A percentile compares a stretch with the other conserved stretches of the same genome.
Evolutionary conservation across 352 stramenopile genomes (phyloP).

Genomic region (Thraustochytrium striatum): DNA sequence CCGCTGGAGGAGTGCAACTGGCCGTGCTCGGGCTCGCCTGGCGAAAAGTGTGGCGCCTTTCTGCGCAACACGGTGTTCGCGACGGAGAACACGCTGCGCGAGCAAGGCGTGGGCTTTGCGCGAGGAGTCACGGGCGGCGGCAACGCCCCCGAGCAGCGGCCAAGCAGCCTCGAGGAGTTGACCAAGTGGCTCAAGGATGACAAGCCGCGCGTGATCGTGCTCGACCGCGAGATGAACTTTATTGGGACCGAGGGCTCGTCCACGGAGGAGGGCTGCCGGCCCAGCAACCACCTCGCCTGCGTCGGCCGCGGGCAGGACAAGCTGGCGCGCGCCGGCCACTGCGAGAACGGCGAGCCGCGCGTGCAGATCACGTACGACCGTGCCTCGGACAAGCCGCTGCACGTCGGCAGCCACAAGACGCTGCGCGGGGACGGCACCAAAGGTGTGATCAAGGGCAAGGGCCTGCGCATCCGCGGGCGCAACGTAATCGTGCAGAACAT

Average conservation of each 20-base stretch:
- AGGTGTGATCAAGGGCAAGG: no score
- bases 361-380: no score
- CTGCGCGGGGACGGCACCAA: no score
- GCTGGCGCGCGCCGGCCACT: no score
- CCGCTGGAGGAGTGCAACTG: background rate
- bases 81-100: background rate
- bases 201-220: constrained; percentile 60
- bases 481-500: constrained; percentile 66
- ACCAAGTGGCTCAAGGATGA: constrained; percentile 58
- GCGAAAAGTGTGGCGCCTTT: background rate
- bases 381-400: no score
- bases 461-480: no score
- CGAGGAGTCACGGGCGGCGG: constrained; percentile 58
- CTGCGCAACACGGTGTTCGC: background rate
- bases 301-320: background rate
- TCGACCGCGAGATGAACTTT: constrained; percentile 62
- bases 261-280: constrained; percentile 53
- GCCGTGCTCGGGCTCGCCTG: background rate
- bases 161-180: constrained; percentile 57
- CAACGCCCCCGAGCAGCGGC: constrained; percentile 54
- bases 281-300: background rate
- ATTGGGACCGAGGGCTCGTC: constrained; percentile 59
- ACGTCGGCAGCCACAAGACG: no score
- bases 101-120: constrained; percentile 49
- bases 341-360: no score